Percentiles rank a stretch among this genome's conserved stretches.
phyloP scores from a whole-genome alignment of 176 grass and related monocot genomes.

The Phyllostachys edulis region DNA sequence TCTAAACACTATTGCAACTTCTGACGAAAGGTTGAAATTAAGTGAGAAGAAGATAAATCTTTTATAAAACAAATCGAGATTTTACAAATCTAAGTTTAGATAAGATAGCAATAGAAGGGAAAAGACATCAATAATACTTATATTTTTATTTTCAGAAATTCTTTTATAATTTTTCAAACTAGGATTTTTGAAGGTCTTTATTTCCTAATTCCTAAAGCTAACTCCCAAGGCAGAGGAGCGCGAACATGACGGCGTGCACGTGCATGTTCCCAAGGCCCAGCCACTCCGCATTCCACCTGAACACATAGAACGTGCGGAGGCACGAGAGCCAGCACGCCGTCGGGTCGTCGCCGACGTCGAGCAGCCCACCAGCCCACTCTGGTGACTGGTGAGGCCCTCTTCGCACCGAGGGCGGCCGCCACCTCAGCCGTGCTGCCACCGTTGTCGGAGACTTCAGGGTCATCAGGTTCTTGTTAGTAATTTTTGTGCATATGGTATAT shows the following conservation, averaged over 20 bases:
- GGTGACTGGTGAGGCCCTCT: neutral
- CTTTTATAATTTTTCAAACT: too few species aligned
- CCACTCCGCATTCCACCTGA: constrained; percentile 85
- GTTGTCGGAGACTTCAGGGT: neutral
- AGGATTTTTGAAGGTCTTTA: too few species aligned
- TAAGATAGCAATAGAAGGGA: too few species aligned
- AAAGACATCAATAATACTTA: too few species aligned
- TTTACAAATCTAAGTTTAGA: too few species aligned
- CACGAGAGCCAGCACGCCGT: constrained; percentile 52
- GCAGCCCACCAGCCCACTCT: constrained; percentile 54
- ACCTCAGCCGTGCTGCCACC: neutral
- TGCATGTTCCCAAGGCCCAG: constrained; percentile 71
- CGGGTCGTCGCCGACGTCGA: constrained; percentile 58
- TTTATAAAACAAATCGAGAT: too few species aligned
- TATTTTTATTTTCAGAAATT: too few species aligned
- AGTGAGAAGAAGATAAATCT: too few species aligned
- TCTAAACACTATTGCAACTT: too few species aligned
- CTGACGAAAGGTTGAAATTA: too few species aligned
- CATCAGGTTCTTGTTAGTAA: constrained; percentile 37
- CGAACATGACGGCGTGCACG: constrained; percentile 56
- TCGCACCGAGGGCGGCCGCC: neutral
- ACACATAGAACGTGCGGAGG: constrained; percentile 72
- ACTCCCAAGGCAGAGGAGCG: constrained; percentile 71
- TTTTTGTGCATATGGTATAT: too few species aligned
- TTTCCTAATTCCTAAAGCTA: too few species aligned